Evolutionary conservation across 192 early-diverging fungal species (phyloP), one percentile per base, ranked within the genome.

Genomic region (Rhizophagus prolifer): DNA sequence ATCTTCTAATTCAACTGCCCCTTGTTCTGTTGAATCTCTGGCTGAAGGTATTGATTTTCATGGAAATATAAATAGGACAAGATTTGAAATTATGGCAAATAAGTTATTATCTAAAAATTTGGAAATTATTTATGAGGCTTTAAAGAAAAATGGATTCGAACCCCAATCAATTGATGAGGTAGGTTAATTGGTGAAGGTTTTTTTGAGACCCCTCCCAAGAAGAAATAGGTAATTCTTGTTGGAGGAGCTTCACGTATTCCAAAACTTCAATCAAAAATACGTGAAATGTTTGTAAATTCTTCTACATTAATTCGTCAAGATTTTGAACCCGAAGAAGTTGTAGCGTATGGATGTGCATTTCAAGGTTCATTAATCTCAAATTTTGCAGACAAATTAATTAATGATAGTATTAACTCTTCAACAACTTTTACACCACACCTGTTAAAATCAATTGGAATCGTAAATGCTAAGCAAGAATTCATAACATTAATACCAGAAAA

Each of bases 261-360:
- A 76, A 89, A 91, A 78, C 92, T 97, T 85, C 92, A 94, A 85
- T 77, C 89, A 36, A 86, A 89, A 30, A 85, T 97, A 25, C 88
- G 90, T 19, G 82, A 85, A 25, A 79, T 95, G 73, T 97, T 99
- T 87, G 79, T 79, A 54, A 63, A 76, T 34, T 84, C 87, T 34
- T 86, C 90, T 68, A 84, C 88, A 64, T 87, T 91, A 31, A 85
- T 98, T 79, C 89, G 90, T 66, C 85, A 86, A 58, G 96, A 94
- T 16, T 87, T 95, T 74, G 96, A 98, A 81, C 89, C 95, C 10
- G 96, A 99, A 83, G 97, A 99, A 87, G 91, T 95, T 23, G 92
- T 97, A 63, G 90, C 95, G 23, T 85, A 87, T 78, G 97, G 96
- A 21, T 96, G 94, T 82, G 96, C 95, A 28, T 89, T 90, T 76